These are phyloP conservation scores for Massarina eburnea DNA, from an alignment of 2,329 filamentous ascomycete genomes.

Conservation along the genomic window DNA sequence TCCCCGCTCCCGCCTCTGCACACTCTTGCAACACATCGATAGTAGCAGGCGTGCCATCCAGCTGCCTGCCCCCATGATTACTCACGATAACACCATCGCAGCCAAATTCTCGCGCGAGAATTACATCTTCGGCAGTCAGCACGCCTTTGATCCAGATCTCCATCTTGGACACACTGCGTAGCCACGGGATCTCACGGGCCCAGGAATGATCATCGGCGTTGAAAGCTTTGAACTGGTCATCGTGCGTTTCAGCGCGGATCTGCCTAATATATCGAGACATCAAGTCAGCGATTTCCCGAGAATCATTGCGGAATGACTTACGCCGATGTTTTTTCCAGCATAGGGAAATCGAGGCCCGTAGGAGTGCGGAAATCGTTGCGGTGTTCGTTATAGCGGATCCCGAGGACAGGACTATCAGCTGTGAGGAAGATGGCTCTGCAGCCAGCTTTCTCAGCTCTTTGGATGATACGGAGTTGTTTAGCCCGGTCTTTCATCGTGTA, in stretches of 20 bases:
- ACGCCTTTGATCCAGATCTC: slow-evolving; percentile 49
- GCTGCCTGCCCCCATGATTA: slow-evolving; percentile 57
- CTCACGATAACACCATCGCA: slow-evolving; percentile 52
- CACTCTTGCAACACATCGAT: slow-evolving; percentile 57
- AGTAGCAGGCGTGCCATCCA: slow-evolving; percentile 49
- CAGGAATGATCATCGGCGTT: neutral
- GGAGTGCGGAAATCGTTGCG: slow-evolving; percentile 29
- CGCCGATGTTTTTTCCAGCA: slow-evolving; percentile 12
- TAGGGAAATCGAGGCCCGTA: slow-evolving; percentile 22
- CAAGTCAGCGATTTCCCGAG: too few species aligned
- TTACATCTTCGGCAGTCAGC: slow-evolving; percentile 45
- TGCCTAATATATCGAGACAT: too few species aligned
- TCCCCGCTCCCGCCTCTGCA: slow-evolving; percentile 49
- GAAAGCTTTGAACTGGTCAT: neutral
- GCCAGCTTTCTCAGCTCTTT: slow-evolving; percentile 25
- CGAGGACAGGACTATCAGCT: slow-evolving; percentile 27
- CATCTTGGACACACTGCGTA: slow-evolving; percentile 24
- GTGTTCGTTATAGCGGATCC: slow-evolving; percentile 24
- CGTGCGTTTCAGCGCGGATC: slow-evolving; percentile 7
- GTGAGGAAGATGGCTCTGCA: slow-evolving; percentile 30
- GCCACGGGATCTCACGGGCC: slow-evolving; percentile 7
- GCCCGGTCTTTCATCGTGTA: slow-evolving; percentile 45
- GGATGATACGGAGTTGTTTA: slow-evolving; percentile 20
- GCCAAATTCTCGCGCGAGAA: slow-evolving; percentile 45
- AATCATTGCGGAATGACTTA: too few species aligned